Evolutionary conservation across 1,284 basidiomycete genomes (phyloP), one percentile per base, ranked within the genome.

Genomic region (Dichomitus squalens): DNA sequence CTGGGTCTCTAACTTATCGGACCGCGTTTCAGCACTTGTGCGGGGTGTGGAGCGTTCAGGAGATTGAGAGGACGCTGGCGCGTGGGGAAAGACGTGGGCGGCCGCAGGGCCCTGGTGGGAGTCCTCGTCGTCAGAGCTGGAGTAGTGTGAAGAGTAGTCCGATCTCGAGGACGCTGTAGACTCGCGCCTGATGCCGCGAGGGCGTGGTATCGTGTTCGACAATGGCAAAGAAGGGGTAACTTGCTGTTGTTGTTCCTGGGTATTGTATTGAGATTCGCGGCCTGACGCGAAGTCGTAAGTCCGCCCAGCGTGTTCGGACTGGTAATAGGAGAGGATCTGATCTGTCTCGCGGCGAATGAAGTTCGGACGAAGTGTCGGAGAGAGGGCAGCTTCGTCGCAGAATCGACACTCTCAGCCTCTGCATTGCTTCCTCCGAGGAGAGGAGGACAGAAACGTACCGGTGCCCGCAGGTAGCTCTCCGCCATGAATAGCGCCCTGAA

Each of bases 101-200:
- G 44, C 29, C 6, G 29, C 11, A 31, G 29, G 29, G 5, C 5
- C 18, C n/a, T 29, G n/a, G 44, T 20, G 43, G n/a, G 52, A 14
- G 33, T 27, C 39, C n/a, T 67, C 58, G 41, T 67, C 58, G 44
- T 71, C 68, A 3, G 72, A 73, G 25, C 43, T 47, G 12, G 82
- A 83, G 65, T 82, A 82, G 59, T 82, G 76, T 3, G 78, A 84
- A 31, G 81, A 79, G 35, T 67, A 67, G 31, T 58, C 57, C n/a
- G 66, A 67, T 18, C 31, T 56, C 18, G 63, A 61, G 16, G 69
- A 64, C 49, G 48, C 44, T 4, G 56, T 52, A 18, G 56, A 57
- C 11, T 36, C 49, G 43, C 44, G 44, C 20, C 44, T 33, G 29
- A 8, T 9, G 29, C 16, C 3, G 9, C 43, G 23, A n/a, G 27